Percentiles rank a stretch among this genome's conserved stretches.
phyloP scores from a whole-genome alignment of 1,139 yeast genomes.

The Zygosaccharomyces pseudobailii region DNA sequence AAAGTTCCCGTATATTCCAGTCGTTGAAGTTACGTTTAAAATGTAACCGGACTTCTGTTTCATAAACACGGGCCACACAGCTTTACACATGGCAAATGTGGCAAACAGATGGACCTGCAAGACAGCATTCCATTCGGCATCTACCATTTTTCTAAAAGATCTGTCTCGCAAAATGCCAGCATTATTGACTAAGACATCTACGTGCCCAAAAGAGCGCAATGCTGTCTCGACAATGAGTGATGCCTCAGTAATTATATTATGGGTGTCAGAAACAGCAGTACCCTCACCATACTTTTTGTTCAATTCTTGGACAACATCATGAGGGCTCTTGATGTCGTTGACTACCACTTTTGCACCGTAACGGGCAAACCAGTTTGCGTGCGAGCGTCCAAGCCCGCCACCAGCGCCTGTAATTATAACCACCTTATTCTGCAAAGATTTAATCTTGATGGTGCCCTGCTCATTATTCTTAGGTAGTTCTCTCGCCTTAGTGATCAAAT shows the following conservation, averaged over 20 bases:
- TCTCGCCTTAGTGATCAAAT: constrained; percentile 50
- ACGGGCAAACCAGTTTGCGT: constrained; percentile 78
- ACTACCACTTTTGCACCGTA: constrained; percentile 96
- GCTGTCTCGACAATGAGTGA: constrained; percentile 77
- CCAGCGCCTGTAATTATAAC: constrained; percentile 96
- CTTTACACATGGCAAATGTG: constrained; percentile 75
- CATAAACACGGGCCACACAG: constrained; percentile 87
- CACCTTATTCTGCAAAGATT: constrained; percentile 73
- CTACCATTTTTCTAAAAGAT: constrained; percentile 80
- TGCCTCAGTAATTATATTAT: constrained; percentile 77
- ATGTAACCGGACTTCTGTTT: constrained; percentile 79
- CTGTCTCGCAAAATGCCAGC: constrained; percentile 94
- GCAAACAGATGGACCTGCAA: constrained; percentile 80
- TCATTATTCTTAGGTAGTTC: constrained; percentile 44
- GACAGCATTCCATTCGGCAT: constrained; percentile 79
- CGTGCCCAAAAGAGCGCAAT: constrained; percentile 68
- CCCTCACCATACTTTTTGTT: constrained; percentile 57
- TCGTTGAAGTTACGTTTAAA: constrained; percentile 87
- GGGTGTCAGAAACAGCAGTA: constrained; percentile 76
- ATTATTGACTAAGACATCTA: constrained; percentile 83
- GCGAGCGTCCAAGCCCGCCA: constrained; percentile 89
- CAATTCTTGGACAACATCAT: constrained; percentile 72
- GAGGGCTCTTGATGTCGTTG: constrained; percentile 80
- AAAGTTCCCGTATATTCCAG: constrained; percentile 95
- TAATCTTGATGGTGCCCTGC: constrained; percentile 48